Conservation (phyloP, 2,329 filamentous ascomycete species). For the Zasmidium angulare region DNA sequence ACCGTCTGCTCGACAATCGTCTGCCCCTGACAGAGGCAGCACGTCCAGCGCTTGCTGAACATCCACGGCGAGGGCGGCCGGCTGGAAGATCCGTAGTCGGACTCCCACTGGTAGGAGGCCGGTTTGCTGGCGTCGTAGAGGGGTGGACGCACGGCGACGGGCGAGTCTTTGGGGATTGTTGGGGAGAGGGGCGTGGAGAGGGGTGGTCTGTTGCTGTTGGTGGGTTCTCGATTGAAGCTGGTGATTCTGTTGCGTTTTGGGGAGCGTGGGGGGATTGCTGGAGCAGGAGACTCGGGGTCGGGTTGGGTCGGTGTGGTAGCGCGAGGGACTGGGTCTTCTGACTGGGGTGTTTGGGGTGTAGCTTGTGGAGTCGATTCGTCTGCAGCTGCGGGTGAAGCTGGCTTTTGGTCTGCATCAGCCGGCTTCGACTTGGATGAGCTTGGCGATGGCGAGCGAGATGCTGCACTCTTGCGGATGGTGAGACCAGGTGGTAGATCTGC, state of each 20-base stretch:
- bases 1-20: slow-evolving; percentile 32
- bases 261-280: too few relatives aligned
- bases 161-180: not conserved
- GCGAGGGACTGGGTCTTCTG: too few relatives aligned
- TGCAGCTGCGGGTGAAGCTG: not conserved
- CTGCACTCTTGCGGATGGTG: slow-evolving; percentile 1
- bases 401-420: not conserved
- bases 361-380: not conserved
- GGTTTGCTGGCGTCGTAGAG: slow-evolving; percentile 17
- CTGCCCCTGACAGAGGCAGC: slow-evolving; percentile 25
- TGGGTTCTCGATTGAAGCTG: not conserved
- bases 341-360: too few relatives aligned
- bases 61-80: slow-evolving; percentile 22
- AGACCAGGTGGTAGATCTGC: not conserved
- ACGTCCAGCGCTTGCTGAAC: slow-evolving; percentile 29
- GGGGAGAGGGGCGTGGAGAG: not conserved
- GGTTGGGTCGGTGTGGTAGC: too few relatives aligned
- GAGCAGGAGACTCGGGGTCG: too few relatives aligned
- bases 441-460: slow-evolving; percentile 1
- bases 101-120: slow-evolving; percentile 20
- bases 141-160: slow-evolving; percentile 19
- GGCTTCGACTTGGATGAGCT: not conserved
- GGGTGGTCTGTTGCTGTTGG: not conserved
- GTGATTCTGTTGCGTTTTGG: too few relatives aligned
- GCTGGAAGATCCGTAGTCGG: slow-evolving; percentile 11